phyloP scores from a whole-genome alignment of 768 basidiomycete species.

The Lanmaoa pseudosensibilis region DNA sequence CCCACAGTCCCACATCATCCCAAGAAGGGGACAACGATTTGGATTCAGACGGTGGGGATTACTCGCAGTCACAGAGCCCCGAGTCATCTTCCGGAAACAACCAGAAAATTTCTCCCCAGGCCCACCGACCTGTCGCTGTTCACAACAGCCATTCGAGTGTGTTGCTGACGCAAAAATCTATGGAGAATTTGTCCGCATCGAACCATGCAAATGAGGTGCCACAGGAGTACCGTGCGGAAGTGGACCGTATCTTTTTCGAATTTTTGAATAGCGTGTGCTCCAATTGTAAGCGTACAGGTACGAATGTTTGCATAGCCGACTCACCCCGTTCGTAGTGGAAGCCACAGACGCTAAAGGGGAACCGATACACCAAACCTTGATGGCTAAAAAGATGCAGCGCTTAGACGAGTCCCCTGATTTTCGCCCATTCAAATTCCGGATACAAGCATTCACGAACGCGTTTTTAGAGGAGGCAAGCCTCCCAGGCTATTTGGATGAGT shows the following conservation, averaged over 20 bases:
- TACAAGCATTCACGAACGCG: conserved; percentile 95
- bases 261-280: conserved; percentile 89
- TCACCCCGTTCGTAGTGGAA: conserved; percentile 61
- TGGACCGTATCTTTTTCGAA: conserved; percentile 89
- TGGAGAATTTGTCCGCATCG: conserved; percentile 27
- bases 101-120: conserved; percentile 23
- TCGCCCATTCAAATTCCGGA: conserved; percentile 98
- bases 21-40: conserved; percentile 55
- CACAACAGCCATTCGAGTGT: conserved; percentile 17
- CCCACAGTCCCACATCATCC: conserved; percentile 36
- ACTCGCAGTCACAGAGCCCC: conserved; percentile 32
- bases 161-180: conserved; percentile 21
- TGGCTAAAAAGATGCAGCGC: conserved; percentile 99
- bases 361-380: conserved; percentile 94
- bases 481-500: conserved; percentile 1
- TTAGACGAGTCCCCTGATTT: conserved; percentile 96
- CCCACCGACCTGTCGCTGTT: conserved; percentile 16
- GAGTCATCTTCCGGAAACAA: conserved; percentile 31
- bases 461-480: conserved; percentile 83
- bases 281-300: conserved; percentile 61
- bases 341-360: conserved; percentile 94
- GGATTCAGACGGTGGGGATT: conserved; percentile 43
- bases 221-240: conserved; percentile 74
- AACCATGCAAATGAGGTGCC: conserved; percentile 65
- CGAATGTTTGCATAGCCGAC: conserved; percentile 6